Base-by-base conservation (phyloP, 1,139 yeast species). In the Candida frijolesensis region DNA sequence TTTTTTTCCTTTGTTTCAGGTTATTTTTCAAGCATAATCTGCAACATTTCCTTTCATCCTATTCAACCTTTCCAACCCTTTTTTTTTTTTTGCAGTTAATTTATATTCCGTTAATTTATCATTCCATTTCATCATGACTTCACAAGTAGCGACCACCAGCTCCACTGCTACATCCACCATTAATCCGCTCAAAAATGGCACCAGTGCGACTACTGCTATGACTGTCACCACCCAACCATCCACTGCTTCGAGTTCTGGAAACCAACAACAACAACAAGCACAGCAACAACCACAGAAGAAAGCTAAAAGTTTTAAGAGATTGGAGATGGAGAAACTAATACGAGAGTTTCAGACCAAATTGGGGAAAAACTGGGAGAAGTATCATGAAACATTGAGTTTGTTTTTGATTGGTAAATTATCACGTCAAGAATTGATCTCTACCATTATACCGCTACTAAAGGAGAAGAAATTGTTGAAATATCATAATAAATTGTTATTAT, bases 351-450 rank as follows among this genome's bases (percentile, higher is more conserved):
- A 89, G 56, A 76, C 77, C 49, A 75, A 79, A 52, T 67, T 92
- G 51, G 97, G 97, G 0, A 72, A 75, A 51, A 79, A 82, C 54
- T 92, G 99, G 99, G 94, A 87, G 57, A 80, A 81, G 53, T 92
- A 92, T 66, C 94, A 96, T 56, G 89, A 86, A 54, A 78, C 89
- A 7, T 77, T 92, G 37, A 84, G 95, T 53, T 72, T 82, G 48
- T 92, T 89, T 59, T 75, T 92, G 38, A 80, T 89, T 47, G 97
- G 96, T 4, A 85, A 85, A 62, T 72, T 91, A 19, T 87, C 96
- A 5, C 78, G 97, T 53, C 68, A 70, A 33, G 99, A 94, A 66
- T 76, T 92, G 54, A 82, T 84, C 51, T 71, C 71, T 14, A 81
- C 72, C 34, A 74, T 89, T 22, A 71, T 72, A 19, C 81, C 82